phyloP scores from a whole-genome alignment of 331 rosid species.

The Saraca asoca region DNA sequence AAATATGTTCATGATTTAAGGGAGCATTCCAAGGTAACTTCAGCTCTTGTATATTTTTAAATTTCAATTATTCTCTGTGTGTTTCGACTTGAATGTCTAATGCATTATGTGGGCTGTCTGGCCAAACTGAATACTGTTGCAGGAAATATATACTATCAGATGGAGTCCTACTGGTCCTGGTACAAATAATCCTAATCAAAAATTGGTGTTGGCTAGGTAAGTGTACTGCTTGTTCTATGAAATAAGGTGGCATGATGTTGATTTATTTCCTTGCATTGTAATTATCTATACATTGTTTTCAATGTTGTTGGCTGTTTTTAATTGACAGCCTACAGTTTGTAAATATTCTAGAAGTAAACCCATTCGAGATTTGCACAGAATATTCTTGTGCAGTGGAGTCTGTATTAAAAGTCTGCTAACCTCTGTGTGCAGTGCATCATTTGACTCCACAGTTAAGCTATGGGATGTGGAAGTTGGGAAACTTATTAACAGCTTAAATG shows the following conservation, averaged over 20 bases:
- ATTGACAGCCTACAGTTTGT: slow-evolving; percentile 2
- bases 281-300: background rate
- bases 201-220: slow-evolving; percentile 88
- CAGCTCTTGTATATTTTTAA: background rate
- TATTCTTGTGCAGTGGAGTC: background rate
- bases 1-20: slow-evolving; percentile 73
- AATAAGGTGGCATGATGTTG: background rate
- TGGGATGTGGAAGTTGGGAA: slow-evolving; percentile 91
- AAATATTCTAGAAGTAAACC: slow-evolving; percentile 7
- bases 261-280: slow-evolving; percentile 5
- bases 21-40: slow-evolving; percentile 79
- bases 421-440: slow-evolving; percentile 74
- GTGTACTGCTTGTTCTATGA: slow-evolving; percentile 17
- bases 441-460: slow-evolving; percentile 86
- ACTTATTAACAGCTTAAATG: slow-evolving; percentile 68
- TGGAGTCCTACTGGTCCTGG: slow-evolving; percentile 98
- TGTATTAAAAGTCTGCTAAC: slow-evolving; percentile 17
- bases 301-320: background rate
- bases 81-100: background rate
- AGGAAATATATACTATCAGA: slow-evolving; percentile 93
- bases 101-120: slow-evolving; percentile 21
- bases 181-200: slow-evolving; percentile 72
- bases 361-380: background rate
- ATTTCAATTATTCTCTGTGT: slow-evolving; percentile 3
- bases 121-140: slow-evolving; percentile 28